Conservation (phyloP, 345 rosid genomes). For the Ailanthus altissimus region DNA sequence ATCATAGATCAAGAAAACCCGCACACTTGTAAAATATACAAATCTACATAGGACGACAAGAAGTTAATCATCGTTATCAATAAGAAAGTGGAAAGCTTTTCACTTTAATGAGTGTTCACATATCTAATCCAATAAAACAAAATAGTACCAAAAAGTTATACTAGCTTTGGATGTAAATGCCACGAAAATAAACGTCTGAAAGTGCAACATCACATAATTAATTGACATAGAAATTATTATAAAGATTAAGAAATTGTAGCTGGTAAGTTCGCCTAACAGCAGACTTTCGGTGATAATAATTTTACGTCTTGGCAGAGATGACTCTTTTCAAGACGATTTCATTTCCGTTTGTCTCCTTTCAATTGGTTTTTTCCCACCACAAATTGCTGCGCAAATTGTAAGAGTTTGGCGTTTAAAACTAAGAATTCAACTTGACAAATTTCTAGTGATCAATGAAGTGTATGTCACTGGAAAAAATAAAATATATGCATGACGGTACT, state of each 20-base stretch:
- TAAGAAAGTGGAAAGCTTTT: conserved; percentile 22
- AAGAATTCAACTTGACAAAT: too few species aligned
- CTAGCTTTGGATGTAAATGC: neutral
- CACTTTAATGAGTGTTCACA: conserved; percentile 18
- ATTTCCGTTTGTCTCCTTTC: neutral
- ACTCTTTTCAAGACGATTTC: neutral
- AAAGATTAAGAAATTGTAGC: neutral
- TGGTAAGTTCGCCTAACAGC: neutral
- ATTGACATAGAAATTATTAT: neutral
- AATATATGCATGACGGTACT: too few species aligned
- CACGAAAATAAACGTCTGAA: too few species aligned
- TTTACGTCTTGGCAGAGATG: too few species aligned
- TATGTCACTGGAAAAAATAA: too few species aligned
- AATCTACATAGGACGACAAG: conserved; percentile 34
- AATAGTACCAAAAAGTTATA: conserved; percentile 8
- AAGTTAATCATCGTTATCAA: conserved; percentile 5
- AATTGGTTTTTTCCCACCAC: too few species aligned
- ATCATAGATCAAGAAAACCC: too few species aligned
- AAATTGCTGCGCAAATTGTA: too few species aligned
- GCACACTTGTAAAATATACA: neutral
- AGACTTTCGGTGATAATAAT: neutral
- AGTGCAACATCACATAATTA: too few species aligned
- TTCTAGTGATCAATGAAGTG: too few species aligned
- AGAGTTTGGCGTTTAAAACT: too few species aligned
- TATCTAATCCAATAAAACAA: conserved; percentile 27